Percentiles rank a stretch among this genome's conserved stretches.
phyloP scores from a whole-genome alignment of 1,139 yeast species.

The Sugiyamaella novakii region DNA sequence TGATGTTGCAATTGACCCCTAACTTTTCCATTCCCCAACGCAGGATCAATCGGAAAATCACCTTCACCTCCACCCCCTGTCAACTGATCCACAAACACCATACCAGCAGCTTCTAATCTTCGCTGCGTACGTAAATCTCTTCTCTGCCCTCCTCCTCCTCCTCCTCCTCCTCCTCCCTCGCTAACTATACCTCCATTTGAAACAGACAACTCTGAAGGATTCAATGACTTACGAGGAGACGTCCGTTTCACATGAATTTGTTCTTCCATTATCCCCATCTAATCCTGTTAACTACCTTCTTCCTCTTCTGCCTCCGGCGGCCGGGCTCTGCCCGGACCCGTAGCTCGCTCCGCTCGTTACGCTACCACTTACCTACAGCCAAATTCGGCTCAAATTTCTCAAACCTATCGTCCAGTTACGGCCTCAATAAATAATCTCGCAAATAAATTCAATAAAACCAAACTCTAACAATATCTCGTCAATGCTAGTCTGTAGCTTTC shows the following conservation, averaged over 20 bases:
- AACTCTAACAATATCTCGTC: no score
- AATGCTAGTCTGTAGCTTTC: no score
- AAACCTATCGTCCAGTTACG: no score
- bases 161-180: slow-evolving; percentile 4
- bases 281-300: neutral
- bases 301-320: neutral
- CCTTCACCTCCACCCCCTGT: slow-evolving; percentile 6
- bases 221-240: slow-evolving; percentile 16
- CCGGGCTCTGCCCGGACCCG: neutral
- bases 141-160: slow-evolving; percentile 4
- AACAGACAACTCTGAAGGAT: slow-evolving; percentile 13
- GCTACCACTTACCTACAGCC: slow-evolving; percentile 2
- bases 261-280: slow-evolving; percentile 16
- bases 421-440: no score
- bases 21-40: slow-evolving; percentile 19
- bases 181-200: slow-evolving; percentile 8
- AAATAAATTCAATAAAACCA: no score
- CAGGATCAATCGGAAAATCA: slow-evolving; percentile 26
- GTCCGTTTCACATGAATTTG: slow-evolving; percentile 15
- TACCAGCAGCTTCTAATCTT: slow-evolving; percentile 13
- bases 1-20: slow-evolving; percentile 19
- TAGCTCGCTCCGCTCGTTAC: neutral
- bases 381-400: neutral
- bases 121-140: no score
- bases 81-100: slow-evolving; percentile 9